Percentiles rank a stretch among this genome's conserved stretches.
Conservation (phyloP, 1,284 basidiomycete genomes). For the Cerrena zonata region DNA sequence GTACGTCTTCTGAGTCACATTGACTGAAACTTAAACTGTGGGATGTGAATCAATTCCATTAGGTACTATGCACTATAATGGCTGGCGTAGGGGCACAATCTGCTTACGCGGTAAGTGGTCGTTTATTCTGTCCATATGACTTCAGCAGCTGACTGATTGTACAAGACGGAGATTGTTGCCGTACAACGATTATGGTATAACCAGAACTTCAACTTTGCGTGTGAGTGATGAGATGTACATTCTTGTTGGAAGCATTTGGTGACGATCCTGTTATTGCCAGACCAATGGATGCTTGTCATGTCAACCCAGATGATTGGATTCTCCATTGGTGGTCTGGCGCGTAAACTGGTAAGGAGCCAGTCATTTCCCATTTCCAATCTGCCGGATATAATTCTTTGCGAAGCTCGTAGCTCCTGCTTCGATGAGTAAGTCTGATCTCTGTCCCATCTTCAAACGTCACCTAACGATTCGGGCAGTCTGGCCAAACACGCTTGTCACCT, state of each 20-base stretch:
- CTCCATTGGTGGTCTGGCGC: conserved; percentile 76
- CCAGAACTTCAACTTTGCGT: conserved; percentile 59
- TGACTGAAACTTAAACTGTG: not conserved
- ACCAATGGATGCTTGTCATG: conserved; percentile 77
- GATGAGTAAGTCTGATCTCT: conserved; percentile 51
- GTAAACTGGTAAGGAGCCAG: conserved; percentile 27
- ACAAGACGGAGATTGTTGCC: conserved; percentile 69
- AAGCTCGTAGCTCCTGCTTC: conserved; percentile 78
- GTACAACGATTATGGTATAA: conserved; percentile 69
- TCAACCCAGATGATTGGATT: conserved; percentile 85
- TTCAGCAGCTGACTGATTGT: conserved; percentile 8
- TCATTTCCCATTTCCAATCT: not conserved
- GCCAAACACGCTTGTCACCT: conserved; percentile 79
- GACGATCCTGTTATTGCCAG: conserved; percentile 25
- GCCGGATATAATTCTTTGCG: conserved; percentile 51
- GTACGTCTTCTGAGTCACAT: conserved; percentile 25
- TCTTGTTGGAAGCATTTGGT: no score
- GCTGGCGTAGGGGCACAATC: conserved; percentile 54
- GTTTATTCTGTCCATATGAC: not conserved
- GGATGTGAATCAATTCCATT: no score
- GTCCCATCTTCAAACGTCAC: not conserved
- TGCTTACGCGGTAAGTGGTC: conserved; percentile 45
- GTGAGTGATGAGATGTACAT: conserved; percentile 30
- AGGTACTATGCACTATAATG: conserved; percentile 62
- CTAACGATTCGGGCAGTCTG: conserved; percentile 44